phyloP scores from a whole-genome alignment of 2,329 filamentous ascomycete species.

The Alternaria dauci region DNA sequence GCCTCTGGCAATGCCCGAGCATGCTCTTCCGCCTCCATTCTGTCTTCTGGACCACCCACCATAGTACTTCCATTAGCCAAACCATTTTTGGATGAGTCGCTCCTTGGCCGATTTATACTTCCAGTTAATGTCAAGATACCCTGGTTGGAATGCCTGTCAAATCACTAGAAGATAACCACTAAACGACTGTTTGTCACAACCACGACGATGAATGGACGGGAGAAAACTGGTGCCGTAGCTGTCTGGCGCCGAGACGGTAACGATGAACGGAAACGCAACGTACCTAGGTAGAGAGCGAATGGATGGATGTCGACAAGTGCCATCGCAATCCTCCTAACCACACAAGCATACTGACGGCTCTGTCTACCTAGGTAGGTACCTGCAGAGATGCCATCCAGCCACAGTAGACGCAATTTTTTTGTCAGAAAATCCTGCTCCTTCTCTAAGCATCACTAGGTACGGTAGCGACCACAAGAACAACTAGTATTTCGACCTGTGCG shows the following conservation, averaged over 20 bases:
- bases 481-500: constrained; percentile 53
- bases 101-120: constrained; percentile 40
- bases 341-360: background rate
- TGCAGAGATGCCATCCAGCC: constrained; percentile 14
- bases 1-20: background rate
- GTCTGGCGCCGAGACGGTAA: constrained; percentile 36
- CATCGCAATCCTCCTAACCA: background rate
- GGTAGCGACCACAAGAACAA: constrained; percentile 37
- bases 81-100: constrained; percentile 44
- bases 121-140: constrained; percentile 36
- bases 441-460: constrained; percentile 33
- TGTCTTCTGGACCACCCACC: background rate
- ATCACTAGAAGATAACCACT: constrained; percentile 23
- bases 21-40: background rate
- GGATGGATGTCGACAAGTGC: constrained; percentile 25
- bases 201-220: constrained; percentile 10
- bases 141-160: constrained; percentile 32
- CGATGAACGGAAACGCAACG: constrained; percentile 23
- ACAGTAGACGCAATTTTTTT: constrained; percentile 16
- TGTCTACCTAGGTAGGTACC: background rate
- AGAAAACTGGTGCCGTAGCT: constrained; percentile 27
- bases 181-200: constrained; percentile 24
- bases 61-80: constrained; percentile 30
- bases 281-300: constrained; percentile 16
- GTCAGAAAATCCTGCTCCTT: constrained; percentile 12